Percentiles rank a stretch among this genome's conserved stretches.
Evolutionary conservation across 2,329 filamentous ascomycete genomes (phyloP).

Genomic region (Hypoxylon sp.): DNA sequence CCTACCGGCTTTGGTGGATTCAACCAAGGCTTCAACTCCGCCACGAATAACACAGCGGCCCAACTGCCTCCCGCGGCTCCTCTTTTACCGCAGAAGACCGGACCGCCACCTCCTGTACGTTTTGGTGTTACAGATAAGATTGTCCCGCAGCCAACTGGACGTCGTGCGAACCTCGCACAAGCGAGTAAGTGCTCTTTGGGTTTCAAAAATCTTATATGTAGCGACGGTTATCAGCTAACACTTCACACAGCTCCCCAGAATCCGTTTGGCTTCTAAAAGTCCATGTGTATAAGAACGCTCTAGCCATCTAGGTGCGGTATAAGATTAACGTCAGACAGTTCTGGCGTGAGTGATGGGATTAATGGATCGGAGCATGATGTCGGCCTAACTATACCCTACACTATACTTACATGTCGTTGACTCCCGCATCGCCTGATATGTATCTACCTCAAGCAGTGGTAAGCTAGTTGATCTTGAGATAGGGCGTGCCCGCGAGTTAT

Average conservation of each 20-base stretch:
- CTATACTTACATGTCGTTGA: constrained; percentile 8
- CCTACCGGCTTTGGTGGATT: constrained; percentile 64
- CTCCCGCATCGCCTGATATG: constrained; percentile 8
- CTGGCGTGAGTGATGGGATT: constrained; percentile 10
- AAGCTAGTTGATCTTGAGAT: constrained; percentile 6
- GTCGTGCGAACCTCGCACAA: constrained; percentile 90
- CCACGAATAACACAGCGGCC: constrained; percentile 64
- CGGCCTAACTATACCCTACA: neutral
- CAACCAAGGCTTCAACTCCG: constrained; percentile 60
- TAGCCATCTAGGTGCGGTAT: constrained; percentile 2
- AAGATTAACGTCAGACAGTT: neutral
- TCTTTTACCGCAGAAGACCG: constrained; percentile 82
- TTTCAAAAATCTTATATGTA: neutral
- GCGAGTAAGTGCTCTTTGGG: constrained; percentile 81
- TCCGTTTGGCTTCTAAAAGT: constrained; percentile 63
- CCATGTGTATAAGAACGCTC: constrained; percentile 1
- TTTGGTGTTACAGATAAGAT: constrained; percentile 91
- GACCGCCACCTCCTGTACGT: constrained; percentile 86
- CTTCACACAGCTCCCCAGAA: constrained; percentile 62
- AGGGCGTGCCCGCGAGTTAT: constrained; percentile 1
- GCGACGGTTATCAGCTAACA: constrained; percentile 41
- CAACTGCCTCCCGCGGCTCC: constrained; percentile 72
- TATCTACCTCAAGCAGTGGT: constrained; percentile 19
- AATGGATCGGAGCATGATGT: constrained; percentile 6
- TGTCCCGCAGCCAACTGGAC: constrained; percentile 86